Conservation (phyloP, 495 filamentous ascomycete genomes). For the Parathielavia hyrcaniae region DNA sequence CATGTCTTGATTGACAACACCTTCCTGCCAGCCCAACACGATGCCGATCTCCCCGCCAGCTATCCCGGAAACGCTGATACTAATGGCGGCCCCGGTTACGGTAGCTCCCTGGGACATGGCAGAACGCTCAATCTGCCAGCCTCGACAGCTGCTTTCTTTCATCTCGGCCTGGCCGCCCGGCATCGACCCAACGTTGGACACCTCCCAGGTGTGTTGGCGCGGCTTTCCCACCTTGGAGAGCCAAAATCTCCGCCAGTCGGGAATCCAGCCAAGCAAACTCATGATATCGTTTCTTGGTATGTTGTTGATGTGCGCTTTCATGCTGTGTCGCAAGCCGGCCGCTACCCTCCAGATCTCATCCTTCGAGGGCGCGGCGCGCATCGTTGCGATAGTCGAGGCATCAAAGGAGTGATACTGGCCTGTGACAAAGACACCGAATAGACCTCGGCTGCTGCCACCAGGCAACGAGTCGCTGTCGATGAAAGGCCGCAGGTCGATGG, state of each 20-base stretch:
- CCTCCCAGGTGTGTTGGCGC: slow-evolving; percentile 26
- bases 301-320: slow-evolving; percentile 17
- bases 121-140: slow-evolving; percentile 30
- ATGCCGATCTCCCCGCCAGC: slow-evolving; percentile 26
- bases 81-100: slow-evolving; percentile 27
- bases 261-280: slow-evolving; percentile 29
- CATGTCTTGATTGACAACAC: slow-evolving; percentile 23
- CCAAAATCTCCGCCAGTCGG: slow-evolving; percentile 30
- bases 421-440: slow-evolving; percentile 32
- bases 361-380: slow-evolving; percentile 18
- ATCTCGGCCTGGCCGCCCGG: slow-evolving; percentile 11
- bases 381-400: slow-evolving; percentile 11
- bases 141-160: not conserved
- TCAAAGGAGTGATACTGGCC: slow-evolving; percentile 22
- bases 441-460: not conserved
- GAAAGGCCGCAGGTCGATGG: slow-evolving; percentile 32
- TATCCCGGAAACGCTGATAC: slow-evolving; percentile 30
- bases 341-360: slow-evolving; percentile 29
- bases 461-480: slow-evolving; percentile 2
- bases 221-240: slow-evolving; percentile 27
- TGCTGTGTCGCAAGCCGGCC: slow-evolving; percentile 17
- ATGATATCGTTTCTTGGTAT: slow-evolving; percentile 32
- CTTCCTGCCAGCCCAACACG: slow-evolving; percentile 32
- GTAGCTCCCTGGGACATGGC: slow-evolving; percentile 35
- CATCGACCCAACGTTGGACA: slow-evolving; percentile 34